Percentiles rank a stretch among this genome's conserved stretches.
Conservation (phyloP, 345 rosid species). For the Mallotus nudiflorus region DNA sequence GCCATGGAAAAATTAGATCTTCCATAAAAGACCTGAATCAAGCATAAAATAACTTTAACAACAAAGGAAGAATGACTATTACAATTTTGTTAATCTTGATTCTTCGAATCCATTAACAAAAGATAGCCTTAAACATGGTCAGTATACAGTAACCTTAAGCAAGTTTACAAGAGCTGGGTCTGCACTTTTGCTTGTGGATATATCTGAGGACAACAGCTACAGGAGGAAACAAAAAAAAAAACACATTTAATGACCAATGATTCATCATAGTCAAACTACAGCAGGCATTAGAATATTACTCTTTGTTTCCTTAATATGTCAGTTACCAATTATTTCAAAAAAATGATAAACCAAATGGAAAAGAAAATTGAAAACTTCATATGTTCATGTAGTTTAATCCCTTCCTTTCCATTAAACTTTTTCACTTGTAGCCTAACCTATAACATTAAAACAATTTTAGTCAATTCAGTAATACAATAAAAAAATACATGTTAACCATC, state of each 20-base stretch:
- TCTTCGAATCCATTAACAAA: not conserved
- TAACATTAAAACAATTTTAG: too few relatives aligned
- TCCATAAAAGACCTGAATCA: slow-evolving; percentile 57
- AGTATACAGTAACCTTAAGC: slow-evolving; percentile 56
- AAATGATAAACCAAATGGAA: too few relatives aligned
- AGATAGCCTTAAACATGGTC: not conserved
- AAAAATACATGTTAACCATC: too few relatives aligned
- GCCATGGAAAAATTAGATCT: slow-evolving; percentile 87
- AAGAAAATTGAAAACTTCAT: too few relatives aligned
- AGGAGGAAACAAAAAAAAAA: not conserved
- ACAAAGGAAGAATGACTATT: slow-evolving; percentile 9
- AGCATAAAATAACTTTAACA: slow-evolving; percentile 14
- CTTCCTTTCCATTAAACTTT: too few relatives aligned
- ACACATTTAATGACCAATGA: not conserved
- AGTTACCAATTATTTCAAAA: too few relatives aligned
- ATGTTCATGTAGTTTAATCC: too few relatives aligned
- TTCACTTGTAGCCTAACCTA: too few relatives aligned
- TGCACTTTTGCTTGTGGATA: slow-evolving; percentile 50
- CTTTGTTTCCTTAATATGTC: too few relatives aligned
- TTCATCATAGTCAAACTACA: not conserved
- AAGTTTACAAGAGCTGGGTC: slow-evolving; percentile 61
- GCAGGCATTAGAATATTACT: not conserved
- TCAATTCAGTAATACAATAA: too few relatives aligned
- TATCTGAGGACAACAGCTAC: slow-evolving; percentile 73
- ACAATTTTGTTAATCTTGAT: not conserved